Base-by-base conservation (phyloP, 306 rosid species). In the Cucumis cinereus region DNA sequence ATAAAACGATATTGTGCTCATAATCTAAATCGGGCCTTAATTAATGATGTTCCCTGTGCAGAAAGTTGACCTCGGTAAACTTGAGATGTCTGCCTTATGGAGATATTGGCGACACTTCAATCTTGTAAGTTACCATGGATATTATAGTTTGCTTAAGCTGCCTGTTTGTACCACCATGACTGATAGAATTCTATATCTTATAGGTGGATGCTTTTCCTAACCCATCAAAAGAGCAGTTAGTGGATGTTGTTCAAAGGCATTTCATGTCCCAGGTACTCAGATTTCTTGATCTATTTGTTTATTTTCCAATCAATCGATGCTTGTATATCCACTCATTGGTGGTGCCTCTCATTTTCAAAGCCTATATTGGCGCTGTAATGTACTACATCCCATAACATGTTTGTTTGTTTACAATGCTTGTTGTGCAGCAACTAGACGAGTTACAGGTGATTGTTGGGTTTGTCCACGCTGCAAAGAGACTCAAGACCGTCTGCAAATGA, bases 61-160 rank as follows among this genome's bases (percentile, higher is more conserved):
- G 99, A 94, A 87, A 82, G 91, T 94, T 70, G 95, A 94, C 83
- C 87, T 94, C 57, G 79, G 93, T 79, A 94, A 94, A 81, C 88
- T 94, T 89, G 97, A 92, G 84, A 85, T 94, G 97, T 88, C 97
- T 85, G 99, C 99, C 14, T 63, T 94, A 75, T 90, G 93, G 99
- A 92, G 97, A 89, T 94, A 94, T 83, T 89, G 96, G 96, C 94
- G 92, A 62, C 99, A 94, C 87, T 94, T 90, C 78, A 94, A 94
- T 85, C 99, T 94, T 16, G 99, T 94, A 83, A 79, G 85, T 86
- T 14, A 40, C 40, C 3, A 2, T 56, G 41, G 2, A 7, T 4
- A 14, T 26, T 1, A 50, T 50, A 6, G 20, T 50, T 50, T 50
- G 8, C 7, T 49, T 49, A 49, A 10, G 33, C 77, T 76, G 61